Evolutionary conservation across 140 eudicot species (phyloP), one percentile per base, ranked within the genome.

Genomic region (Cichorium intybus): DNA sequence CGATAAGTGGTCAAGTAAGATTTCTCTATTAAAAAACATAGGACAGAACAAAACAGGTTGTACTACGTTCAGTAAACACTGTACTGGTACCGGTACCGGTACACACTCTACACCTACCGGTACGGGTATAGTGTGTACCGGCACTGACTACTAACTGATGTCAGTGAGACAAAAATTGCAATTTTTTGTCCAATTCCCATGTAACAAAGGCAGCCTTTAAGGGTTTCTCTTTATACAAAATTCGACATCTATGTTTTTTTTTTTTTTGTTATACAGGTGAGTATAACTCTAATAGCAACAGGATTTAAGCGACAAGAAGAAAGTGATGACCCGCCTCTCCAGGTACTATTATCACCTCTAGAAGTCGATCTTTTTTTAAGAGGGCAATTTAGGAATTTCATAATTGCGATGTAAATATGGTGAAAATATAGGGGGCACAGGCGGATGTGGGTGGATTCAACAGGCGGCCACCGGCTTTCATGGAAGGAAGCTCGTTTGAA

Each of bases 261-360:
- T 39, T 16, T 21, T 10, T 31, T 63, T 34, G 12, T 48, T 8
- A 18, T 67, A 56, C 81, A 88, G 97, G 94, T 93, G 6, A 88
- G 95, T 61, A 93, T 93, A 66, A 93, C 97, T 51, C 46, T 93
- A 66, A 93, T 93, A 49, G 99, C 99, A 74, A 93, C 99, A 14
- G 97, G 99, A 75, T 86, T 93, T 76, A 93, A 88, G 81, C 88
- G 88, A 43, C 90, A 84, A 73, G 97, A 86, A 75, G 97, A 83
- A 72, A 82, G 81, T 60, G 86, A 93, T 39, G 83, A 61, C 15
- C 59, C 60, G 2, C 53, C 80, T 41, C 34, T 9, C 17, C 75
- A 75, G 75, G 80, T 75, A 75, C 63, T 31, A 51, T 59, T 59
- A 29, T 4, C 54, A 28, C 41, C 35, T 16, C 20, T 0, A 14